Evolutionary conservation across 2,329 filamentous ascomycete genomes (phyloP).

Genomic region (Colletotrichum musae): DNA sequence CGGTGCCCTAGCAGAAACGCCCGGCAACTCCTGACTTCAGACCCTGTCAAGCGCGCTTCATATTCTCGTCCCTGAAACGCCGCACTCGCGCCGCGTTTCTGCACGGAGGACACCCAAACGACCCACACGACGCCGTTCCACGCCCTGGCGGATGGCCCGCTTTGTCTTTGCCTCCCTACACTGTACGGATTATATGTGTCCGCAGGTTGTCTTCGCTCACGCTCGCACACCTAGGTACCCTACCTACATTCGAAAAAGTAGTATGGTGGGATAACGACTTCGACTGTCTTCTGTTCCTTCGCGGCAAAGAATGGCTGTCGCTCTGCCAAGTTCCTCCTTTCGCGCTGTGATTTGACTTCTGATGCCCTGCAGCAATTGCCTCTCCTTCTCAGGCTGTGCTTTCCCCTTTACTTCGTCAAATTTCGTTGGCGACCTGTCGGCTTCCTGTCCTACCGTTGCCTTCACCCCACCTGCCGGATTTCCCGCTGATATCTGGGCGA

Average conservation of each 20-base stretch:
- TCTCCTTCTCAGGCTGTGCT: too few relatives aligned
- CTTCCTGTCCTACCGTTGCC: constrained; percentile 16
- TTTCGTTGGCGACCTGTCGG: constrained; percentile 3
- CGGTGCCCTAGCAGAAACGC: constrained; percentile 9
- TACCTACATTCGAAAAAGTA: too few relatives aligned
- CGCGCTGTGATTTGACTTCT: too few relatives aligned
- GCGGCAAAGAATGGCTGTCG: too few relatives aligned
- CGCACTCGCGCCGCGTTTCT: not conserved
- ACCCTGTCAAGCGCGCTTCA: constrained; percentile 26
- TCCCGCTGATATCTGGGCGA: constrained; percentile 3
- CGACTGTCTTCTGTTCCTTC: too few relatives aligned
- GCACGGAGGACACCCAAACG: constrained; percentile 47
- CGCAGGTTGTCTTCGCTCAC: not conserved
- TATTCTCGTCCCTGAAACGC: constrained; percentile 19
- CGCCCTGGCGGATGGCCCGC: not conserved
- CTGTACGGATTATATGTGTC: not conserved
- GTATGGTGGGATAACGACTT: too few relatives aligned
- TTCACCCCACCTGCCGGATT: constrained; percentile 15
- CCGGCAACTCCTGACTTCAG: constrained; percentile 20
- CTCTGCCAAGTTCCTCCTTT: too few relatives aligned
- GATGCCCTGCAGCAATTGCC: too few relatives aligned
- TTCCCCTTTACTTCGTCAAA: not conserved
- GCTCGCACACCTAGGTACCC: too few relatives aligned
- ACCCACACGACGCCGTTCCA: constrained; percentile 36
- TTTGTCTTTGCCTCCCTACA: not conserved